Percentiles rank a stretch among this genome's conserved stretches.
Conservation (phyloP, 2,329 filamentous ascomycete genomes). For the Botrytis cinerea region DNA sequence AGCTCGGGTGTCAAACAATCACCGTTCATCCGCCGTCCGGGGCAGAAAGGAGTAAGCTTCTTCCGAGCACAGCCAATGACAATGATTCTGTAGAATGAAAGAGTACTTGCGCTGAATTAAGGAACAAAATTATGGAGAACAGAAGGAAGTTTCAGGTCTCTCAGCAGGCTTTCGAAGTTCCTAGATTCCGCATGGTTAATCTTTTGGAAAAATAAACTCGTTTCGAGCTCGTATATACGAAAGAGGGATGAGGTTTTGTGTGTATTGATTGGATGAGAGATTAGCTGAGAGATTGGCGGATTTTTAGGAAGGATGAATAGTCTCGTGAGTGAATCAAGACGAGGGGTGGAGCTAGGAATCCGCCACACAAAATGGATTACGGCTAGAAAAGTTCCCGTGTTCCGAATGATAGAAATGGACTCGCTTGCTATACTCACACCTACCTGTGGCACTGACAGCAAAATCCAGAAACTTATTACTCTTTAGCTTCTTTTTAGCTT, state of each 20-base stretch:
- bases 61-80: constrained; percentile 4
- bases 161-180: neutral
- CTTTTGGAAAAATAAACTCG: neutral
- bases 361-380: neutral
- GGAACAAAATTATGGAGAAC: neutral
- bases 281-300: neutral
- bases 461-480: neutral
- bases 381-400: constrained; percentile 9
- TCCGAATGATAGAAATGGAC: neutral
- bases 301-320: neutral
- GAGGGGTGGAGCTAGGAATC: neutral
- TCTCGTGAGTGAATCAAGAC: neutral
- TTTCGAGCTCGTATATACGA: neutral
- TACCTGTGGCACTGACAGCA: neutral
- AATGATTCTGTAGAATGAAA: neutral
- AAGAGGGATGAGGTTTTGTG: neutral
- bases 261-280: neutral
- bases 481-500: neutral
- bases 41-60: neutral
- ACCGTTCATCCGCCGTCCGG: neutral
- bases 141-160: neutral
- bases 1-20: neutral
- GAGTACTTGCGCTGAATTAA: neutral
- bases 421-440: neutral
- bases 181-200: neutral